Base-by-base conservation (phyloP, 495 filamentous ascomycete genomes). In the Xylaria castorea region DNA sequence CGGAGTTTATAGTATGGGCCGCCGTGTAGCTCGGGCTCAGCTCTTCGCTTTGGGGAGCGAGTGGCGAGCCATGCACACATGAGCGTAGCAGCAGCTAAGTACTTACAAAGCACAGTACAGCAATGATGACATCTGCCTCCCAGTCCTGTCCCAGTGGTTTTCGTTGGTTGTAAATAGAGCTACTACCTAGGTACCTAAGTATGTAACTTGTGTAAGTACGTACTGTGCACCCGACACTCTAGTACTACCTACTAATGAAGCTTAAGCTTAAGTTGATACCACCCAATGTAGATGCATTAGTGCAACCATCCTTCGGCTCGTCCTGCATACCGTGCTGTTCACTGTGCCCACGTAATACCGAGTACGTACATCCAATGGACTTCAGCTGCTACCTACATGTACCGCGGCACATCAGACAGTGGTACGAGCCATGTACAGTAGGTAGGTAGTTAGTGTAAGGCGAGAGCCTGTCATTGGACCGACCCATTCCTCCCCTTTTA, bases 251-350 rank as follows among this genome's bases (percentile, higher is more conserved):
- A 57, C 30, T 57, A 57, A 30, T 4, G 6, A 38, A 67, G 64
- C 64, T 67, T 67, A 67, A 66, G 64, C 64, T 67, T 67, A 38
- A 67, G n/a, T 67, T 18, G 46, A 46, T 53, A 18, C 30, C 12
- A 67, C 64, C 46, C 16, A 53, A 30, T 27, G 20, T 18, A 64
- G 38, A 16, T 64, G 61, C 61, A 64, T 64, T 64, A 64, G 61
- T 44, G 61, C 38, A 34, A 30, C n/a, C 38, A 64, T 42, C 38
- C 36, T 44, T 44, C 32, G 38, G 36, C n/a, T 42, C 36, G 18
- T 30, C 9, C 32, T 63, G 25, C 22, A 30, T 55, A 27, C 51
- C 51, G 25, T 27, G 25, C 51, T 11, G 22, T 27, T 27, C 22
- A 27, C 36, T 38, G 60, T 62, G 30, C 55, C 55, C 30, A 36